phyloP scores from a whole-genome alignment of 176 grass and related monocot genomes.

The Bolboschoenus planiculmis region DNA sequence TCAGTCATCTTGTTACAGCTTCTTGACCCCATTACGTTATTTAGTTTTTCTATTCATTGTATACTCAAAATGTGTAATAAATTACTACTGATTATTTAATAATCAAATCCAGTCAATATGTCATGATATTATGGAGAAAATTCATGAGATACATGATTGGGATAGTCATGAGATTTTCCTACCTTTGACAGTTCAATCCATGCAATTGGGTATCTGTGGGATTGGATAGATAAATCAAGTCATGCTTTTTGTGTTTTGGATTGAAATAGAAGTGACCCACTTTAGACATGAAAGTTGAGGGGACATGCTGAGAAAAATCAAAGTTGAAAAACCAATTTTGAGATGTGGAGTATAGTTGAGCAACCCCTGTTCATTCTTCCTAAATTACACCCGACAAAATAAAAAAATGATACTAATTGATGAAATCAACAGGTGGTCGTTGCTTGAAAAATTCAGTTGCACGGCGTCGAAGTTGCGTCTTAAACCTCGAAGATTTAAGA shows the following conservation, averaged over 20 bases:
- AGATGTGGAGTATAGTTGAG: not conserved
- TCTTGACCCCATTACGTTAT: not conserved
- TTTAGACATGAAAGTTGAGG: not conserved
- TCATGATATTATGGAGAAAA: not conserved
- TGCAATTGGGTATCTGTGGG: not conserved
- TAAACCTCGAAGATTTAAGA: slow-evolving; percentile 97
- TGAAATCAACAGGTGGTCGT: slow-evolving; percentile 77
- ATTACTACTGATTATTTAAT: not conserved
- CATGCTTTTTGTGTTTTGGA: not conserved
- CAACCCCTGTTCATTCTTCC: not conserved
- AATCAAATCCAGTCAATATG: not conserved
- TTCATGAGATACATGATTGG: slow-evolving; percentile 1
- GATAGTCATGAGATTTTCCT: not conserved
- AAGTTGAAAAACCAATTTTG: not conserved
- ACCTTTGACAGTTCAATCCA: not conserved
- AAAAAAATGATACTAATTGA: slow-evolving; percentile 23
- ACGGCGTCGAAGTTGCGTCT: slow-evolving; percentile 93
- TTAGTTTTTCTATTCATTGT: not conserved
- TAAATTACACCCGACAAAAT: not conserved
- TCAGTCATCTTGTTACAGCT: not conserved
- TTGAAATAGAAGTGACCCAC: not conserved
- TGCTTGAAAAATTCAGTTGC: slow-evolving; percentile 97
- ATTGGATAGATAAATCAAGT: not conserved
- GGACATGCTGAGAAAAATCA: not conserved
- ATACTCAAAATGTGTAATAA: not conserved